Evolutionary conservation across 495 filamentous ascomycete species (phyloP), one percentile per base, ranked within the genome.

Genomic region (Chaetomidium leptoderma): DNA sequence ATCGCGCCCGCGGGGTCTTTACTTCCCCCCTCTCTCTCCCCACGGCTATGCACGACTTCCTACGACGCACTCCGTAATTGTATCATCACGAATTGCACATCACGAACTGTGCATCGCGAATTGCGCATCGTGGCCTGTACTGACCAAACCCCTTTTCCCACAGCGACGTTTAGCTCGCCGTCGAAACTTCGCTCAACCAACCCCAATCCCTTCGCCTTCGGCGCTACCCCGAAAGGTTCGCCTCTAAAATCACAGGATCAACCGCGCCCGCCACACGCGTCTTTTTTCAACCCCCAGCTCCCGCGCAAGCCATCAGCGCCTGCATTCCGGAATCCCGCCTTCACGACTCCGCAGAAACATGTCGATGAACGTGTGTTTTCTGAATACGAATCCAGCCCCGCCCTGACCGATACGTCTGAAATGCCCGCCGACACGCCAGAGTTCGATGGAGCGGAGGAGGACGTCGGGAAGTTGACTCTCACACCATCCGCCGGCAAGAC

Each of bases 271-370:
- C 71, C 68, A 6, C 65, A 66, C 47, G 30, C 66, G 7, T 71
- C 71, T 2, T 69, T 75, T 51, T 74, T 77, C 65, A 66, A 63
- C 16, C 71, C 72, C 8, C 59, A 68, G 42, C 43, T 72, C 4
- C 63, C 63, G 6, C 65, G 66, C 51, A 63, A 61, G n/a, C 66
- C 71, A 3, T 65, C 71, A 0, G 79, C 74, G 0, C 70, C 77
- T 3, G 67, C 75, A 16, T 91, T 88, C 61, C 82, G 81, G 51
- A 86, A 85, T 65, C 77, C 83, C 4, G 82, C 85, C 10, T 95
- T 93, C 65, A 90, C 80, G 27, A 95, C 88, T 7, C 91, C 90
- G 3, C 87, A 88, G 39, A 92, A 87, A 64, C 77, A 78, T 1
- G 68, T 79, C 55, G 85, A 89, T 14, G 69, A 83, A 21, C 85